Conservation (phyloP, 2,329 filamentous ascomycete species). For the Colletotrichum cuscutae region DNA sequence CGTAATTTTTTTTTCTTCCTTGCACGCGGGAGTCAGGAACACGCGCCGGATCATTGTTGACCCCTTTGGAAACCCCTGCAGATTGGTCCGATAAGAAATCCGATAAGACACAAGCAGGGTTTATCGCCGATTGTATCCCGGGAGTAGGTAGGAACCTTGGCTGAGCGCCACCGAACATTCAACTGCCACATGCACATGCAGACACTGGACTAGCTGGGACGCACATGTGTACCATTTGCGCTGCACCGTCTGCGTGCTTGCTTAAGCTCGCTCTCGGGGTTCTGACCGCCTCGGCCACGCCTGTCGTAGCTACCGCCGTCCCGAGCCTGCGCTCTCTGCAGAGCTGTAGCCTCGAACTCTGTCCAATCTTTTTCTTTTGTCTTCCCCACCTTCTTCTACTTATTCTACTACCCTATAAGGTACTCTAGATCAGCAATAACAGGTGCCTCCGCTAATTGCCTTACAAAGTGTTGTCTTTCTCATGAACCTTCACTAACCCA, state of each 20-base stretch:
- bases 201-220: background rate
- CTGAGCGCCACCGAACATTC: background rate
- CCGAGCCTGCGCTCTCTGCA: background rate
- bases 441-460: no score
- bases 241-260: constrained; percentile 5
- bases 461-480: background rate
- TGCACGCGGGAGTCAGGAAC: constrained; percentile 27
- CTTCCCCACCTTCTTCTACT: background rate
- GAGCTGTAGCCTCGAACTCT: background rate
- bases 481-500: background rate
- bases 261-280: background rate
- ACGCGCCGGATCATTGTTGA: constrained; percentile 20
- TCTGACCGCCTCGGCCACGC: constrained; percentile 19
- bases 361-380: background rate
- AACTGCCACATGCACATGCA: constrained; percentile 15
- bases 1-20: constrained; percentile 13
- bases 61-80: background rate
- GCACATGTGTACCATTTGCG: constrained; percentile 11
- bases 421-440: background rate
- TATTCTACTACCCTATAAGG: background rate
- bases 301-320: background rate
- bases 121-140: background rate
- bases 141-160: background rate
- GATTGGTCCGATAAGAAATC: background rate
- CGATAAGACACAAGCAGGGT: constrained; percentile 9